These are phyloP conservation scores for Blastocystis sp. DNA, from an alignment of 352 stramenopile species.

Conservation along the genomic window DNA sequence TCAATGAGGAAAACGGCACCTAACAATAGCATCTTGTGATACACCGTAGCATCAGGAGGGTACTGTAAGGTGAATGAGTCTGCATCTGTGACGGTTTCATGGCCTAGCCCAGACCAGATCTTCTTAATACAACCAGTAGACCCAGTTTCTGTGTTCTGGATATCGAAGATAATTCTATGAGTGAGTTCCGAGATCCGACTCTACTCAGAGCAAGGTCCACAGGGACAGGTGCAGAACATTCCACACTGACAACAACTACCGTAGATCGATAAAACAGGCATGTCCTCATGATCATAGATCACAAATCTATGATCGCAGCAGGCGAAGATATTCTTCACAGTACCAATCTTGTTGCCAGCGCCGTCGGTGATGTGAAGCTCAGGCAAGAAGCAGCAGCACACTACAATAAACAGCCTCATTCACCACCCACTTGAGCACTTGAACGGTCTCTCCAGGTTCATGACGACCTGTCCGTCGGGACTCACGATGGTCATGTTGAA, in stretches of 20 bases:
- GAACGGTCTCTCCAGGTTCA: conserved; percentile 34
- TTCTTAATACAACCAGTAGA: conserved; percentile 15
- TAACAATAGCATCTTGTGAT: conserved; percentile 47
- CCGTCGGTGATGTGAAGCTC: conserved; percentile 1
- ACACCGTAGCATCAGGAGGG: conserved; percentile 21
- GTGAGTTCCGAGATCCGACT: not conserved
- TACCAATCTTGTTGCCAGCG: not conserved
- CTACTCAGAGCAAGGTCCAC: not conserved
- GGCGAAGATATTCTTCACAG: not conserved
- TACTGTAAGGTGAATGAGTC: conserved; percentile 25
- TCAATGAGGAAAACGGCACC: conserved; percentile 55
- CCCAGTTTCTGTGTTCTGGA: not conserved
- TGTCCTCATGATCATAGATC: conserved; percentile 17
- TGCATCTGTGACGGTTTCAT: conserved; percentile 3
- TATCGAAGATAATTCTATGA: not conserved
- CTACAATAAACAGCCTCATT: not conserved
- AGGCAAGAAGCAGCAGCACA: not conserved
- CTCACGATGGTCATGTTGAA: conserved; percentile 26
- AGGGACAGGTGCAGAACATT: conserved; percentile 46
- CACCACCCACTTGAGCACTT: not conserved
- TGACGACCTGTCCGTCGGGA: not conserved
- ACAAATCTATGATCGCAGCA: conserved; percentile 40
- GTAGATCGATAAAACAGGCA: conserved; percentile 43
- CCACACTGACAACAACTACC: conserved; percentile 49
- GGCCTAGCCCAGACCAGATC: not conserved